A percentile compares a stretch with the other conserved stretches of the same genome.
Conservation (phyloP, 1,284 basidiomycete genomes). For the Cutaneotrichosporon sp. region DNA sequence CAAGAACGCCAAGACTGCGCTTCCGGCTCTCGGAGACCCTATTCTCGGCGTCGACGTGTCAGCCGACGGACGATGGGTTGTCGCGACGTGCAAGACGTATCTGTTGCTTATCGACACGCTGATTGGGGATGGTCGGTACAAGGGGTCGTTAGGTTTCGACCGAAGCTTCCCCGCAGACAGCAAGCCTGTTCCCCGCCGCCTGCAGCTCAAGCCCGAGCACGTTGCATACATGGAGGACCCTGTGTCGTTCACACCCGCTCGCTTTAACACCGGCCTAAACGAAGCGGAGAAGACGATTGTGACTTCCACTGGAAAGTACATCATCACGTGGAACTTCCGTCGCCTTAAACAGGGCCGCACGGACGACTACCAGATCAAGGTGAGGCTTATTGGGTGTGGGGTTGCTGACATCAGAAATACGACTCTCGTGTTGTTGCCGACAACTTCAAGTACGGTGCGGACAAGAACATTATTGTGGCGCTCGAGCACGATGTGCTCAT, state of each 20-base stretch:
- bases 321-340: slow-evolving; percentile 93
- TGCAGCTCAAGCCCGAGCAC: slow-evolving; percentile 89
- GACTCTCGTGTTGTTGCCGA: slow-evolving; percentile 93
- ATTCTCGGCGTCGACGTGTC: slow-evolving; percentile 94
- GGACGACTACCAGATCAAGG: slow-evolving; percentile 94
- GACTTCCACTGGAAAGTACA: slow-evolving; percentile 91
- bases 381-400: slow-evolving; percentile 37
- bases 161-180: slow-evolving; percentile 90
- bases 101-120: slow-evolving; percentile 92
- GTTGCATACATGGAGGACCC: slow-evolving; percentile 90
- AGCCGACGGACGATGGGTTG: slow-evolving; percentile 88
- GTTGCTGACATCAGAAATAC: slow-evolving; percentile 58
- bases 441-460: slow-evolving; percentile 92
- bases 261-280: slow-evolving; percentile 87
- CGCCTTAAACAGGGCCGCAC: slow-evolving; percentile 88
- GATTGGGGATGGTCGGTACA: slow-evolving; percentile 86
- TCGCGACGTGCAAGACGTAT: slow-evolving; percentile 95
- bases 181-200: slow-evolving; percentile 85
- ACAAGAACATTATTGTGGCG: slow-evolving; percentile 94
- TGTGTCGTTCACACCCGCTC: slow-evolving; percentile 87
- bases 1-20: slow-evolving; percentile 98
- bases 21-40: slow-evolving; percentile 92
- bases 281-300: slow-evolving; percentile 92
- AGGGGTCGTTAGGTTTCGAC: slow-evolving; percentile 87
- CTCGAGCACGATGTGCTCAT: slow-evolving; percentile 90